Percentiles rank a stretch among this genome's conserved stretches.
These are phyloP conservation scores for Myriosclerotinia duriaeana DNA, from an alignment of 2,329 filamentous ascomycete species.

Conservation along the genomic window DNA sequence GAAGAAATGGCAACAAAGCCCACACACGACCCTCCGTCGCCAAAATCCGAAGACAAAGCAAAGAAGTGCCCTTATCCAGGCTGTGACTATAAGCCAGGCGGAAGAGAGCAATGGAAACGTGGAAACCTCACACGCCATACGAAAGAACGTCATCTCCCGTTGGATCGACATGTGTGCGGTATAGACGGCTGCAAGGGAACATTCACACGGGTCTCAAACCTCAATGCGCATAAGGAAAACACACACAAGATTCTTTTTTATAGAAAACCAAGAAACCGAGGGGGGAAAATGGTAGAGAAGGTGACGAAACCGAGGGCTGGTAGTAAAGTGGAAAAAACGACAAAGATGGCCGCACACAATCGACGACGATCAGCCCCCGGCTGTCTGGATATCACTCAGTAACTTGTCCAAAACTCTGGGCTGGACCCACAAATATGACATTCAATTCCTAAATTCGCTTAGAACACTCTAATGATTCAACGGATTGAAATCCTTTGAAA, in stretches of 20 bases:
- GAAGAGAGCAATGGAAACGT: conserved; percentile 35
- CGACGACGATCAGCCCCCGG: background rate
- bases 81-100: conserved; percentile 31
- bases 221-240: conserved; percentile 28
- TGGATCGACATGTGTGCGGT: conserved; percentile 27
- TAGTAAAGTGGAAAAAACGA: background rate
- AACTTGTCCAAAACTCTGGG: too few relatives aligned
- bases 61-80: conserved; percentile 1
- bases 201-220: conserved; percentile 36
- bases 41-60: background rate
- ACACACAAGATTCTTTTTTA: rapidly evolving
- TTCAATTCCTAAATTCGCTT: too few relatives aligned
- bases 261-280: background rate
- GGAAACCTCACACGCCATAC: conserved; percentile 36
- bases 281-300: background rate
- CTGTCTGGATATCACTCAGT: too few relatives aligned
- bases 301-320: background rate
- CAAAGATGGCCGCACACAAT: background rate
- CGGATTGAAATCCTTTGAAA: too few relatives aligned
- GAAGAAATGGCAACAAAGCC: background rate
- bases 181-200: conserved; percentile 30
- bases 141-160: conserved; percentile 30
- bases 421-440: too few relatives aligned
- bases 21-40: background rate
- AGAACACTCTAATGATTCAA: too few relatives aligned